Base-by-base conservation (phyloP, 129 eudicot species). In the Silybum marianum region DNA sequence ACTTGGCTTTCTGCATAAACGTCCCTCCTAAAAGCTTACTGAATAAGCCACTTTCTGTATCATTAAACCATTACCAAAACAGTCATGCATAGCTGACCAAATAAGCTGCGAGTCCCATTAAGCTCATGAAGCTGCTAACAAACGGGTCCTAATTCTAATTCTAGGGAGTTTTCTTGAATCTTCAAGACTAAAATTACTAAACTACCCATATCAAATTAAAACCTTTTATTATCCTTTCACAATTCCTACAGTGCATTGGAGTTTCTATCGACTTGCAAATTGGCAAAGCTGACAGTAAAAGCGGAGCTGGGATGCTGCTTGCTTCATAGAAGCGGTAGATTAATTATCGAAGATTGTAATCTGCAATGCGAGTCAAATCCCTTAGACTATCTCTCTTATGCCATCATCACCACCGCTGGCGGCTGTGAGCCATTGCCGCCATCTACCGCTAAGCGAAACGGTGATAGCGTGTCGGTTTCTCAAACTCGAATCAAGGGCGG, bases 261-360 rank as follows among this genome's bases (percentile, higher is more conserved):
- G 93, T 87, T 92, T 42, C 80, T 89, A 69, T 89, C 97, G 9
- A 88, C 98, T 16, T 95, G 99, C 90, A 95, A 95, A 79, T 71
- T 95, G 69, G 82, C 95, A 73, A 95, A 95, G 84, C 71, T 95
- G 83, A 95, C 99, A 0, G 97, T 95, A 76, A 91, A 90, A 79
- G 91, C 99, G 4, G 99, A 92, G 88, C 85, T 95, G 4, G 99
- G 99, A 21, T 95, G 99, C 87, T 95, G 99, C 87, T 87, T 95
- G 83, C 97, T 95, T 68, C 99, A 95, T 38, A 86, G 99, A 84
- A 92, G 97, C 5, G 99, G 99, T 69, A 90, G 91, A 90, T 88
- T 95, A 44, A 90, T 88, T 2, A 89, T 95, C 40, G 97, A 95
- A 72, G 91, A 87, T 30, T 95, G 99, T 80, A 86, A 92, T 79